Percentiles rank a stretch among this genome's conserved stretches.
phyloP scores from a whole-genome alignment of 2,329 filamentous ascomycete genomes.

The Colletotrichum tamarilloi region DNA sequence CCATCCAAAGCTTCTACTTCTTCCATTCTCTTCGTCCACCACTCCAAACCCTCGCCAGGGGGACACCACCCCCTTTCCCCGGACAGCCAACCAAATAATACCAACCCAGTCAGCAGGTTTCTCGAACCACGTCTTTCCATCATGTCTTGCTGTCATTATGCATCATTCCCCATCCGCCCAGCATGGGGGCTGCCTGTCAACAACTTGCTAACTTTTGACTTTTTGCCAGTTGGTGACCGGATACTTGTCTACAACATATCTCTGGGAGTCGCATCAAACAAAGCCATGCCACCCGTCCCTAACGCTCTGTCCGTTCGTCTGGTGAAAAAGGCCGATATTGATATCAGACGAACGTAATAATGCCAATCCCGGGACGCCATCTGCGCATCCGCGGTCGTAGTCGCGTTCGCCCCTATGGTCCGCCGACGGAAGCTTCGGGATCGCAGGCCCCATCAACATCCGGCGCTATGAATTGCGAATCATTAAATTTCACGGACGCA shows the following conservation, averaged over 20 bases:
- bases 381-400: neutral
- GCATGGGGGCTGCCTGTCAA: neutral
- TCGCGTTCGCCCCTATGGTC: neutral
- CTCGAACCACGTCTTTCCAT: constrained; percentile 16
- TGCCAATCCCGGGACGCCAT: neutral
- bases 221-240: neutral
- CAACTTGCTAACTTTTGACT: neutral
- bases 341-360: constrained; percentile 18
- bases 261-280: neutral
- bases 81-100: constrained; percentile 20
- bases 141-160: constrained; percentile 24
- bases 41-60: neutral
- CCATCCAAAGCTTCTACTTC: neutral
- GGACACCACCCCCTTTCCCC: constrained; percentile 7
- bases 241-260: neutral
- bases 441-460: neutral
- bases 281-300: neutral
- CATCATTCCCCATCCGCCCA: neutral
- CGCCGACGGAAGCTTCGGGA: constrained; percentile 1
- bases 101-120: constrained; percentile 19
- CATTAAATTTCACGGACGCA: constrained; percentile 2
- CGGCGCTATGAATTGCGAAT: neutral
- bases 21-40: neutral
- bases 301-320: neutral
- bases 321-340: neutral